Evolutionary conservation across 2,329 filamentous ascomycete species (phyloP).

Genomic region (Cercospora zeina): DNA sequence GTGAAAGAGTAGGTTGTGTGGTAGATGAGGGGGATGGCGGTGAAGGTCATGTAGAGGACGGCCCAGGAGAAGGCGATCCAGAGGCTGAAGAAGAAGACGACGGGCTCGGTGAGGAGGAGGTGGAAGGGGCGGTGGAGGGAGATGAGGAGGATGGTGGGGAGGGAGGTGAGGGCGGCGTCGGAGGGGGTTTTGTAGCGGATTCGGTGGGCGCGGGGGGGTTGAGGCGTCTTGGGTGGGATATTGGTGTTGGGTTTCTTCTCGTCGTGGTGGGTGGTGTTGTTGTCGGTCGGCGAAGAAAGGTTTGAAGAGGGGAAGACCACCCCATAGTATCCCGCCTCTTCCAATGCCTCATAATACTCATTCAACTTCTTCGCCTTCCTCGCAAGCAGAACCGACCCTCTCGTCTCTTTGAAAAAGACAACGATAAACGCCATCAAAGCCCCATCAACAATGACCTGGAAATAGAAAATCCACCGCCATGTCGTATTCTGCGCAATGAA

Average conservation of each 20-base stretch:
- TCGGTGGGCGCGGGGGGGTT: conserved; percentile 21
- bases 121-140: conserved; percentile 78
- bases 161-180: conserved; percentile 71
- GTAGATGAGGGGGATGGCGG: conserved; percentile 78
- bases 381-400: conserved; percentile 76
- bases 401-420: conserved; percentile 75
- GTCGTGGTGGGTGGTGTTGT: conserved; percentile 23
- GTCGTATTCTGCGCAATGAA: conserved; percentile 65
- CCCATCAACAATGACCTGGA: conserved; percentile 71
- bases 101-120: conserved; percentile 71
- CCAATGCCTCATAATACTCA: conserved; percentile 72
- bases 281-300: conserved; percentile 17
- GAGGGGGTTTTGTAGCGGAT: conserved; percentile 77
- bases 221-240: conserved; percentile 19
- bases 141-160: conserved; percentile 68
- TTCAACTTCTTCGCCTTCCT: conserved; percentile 74
- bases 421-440: conserved; percentile 64
- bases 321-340: conserved; percentile 62
- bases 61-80: conserved; percentile 93
- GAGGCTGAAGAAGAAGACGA: conserved; percentile 82
- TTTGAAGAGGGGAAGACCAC: conserved; percentile 49
- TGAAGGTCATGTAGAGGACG: conserved; percentile 81
- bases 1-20: conserved; percentile 65
- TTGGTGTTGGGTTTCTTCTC: conserved; percentile 24
- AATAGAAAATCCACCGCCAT: conserved; percentile 89